phyloP scores from a whole-genome alignment of 2,329 filamentous ascomycete genomes.

The Plectosphaerella sp. region DNA sequence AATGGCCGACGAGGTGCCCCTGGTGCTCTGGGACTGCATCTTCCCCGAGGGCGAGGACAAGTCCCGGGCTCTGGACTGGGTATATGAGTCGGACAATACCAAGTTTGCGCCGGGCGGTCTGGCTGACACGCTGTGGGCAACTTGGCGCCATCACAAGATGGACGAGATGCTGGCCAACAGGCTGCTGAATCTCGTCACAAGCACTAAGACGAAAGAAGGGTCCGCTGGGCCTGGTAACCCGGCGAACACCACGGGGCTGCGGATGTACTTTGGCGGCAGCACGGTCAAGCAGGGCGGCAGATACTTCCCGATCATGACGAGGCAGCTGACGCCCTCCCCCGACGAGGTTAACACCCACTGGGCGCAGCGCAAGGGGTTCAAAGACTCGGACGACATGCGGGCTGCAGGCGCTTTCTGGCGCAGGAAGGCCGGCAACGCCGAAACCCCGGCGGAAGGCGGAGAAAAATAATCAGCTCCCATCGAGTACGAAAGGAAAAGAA shows the following conservation, averaged over 20 bases:
- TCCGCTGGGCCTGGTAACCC: too few species aligned
- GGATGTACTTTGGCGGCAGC: constrained; percentile 53
- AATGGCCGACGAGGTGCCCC: constrained; percentile 84
- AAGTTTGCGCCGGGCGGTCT: constrained; percentile 64
- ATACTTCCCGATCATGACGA: constrained; percentile 54
- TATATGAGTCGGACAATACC: constrained; percentile 68
- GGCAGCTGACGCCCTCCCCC: constrained; percentile 41
- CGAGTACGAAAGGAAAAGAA: neutral
- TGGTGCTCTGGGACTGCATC: constrained; percentile 94
- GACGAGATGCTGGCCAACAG: constrained; percentile 79
- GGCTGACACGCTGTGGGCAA: constrained; percentile 72
- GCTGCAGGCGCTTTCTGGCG: constrained; percentile 6
- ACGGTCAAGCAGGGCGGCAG: constrained; percentile 41
- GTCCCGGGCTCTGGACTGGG: constrained; percentile 59
- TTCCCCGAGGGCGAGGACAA: constrained; percentile 52
- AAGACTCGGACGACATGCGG: constrained; percentile 44
- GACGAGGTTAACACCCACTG: constrained; percentile 57
- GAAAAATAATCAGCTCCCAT: constrained; percentile 2
- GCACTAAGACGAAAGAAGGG: neutral
- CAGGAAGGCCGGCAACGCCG: neutral
- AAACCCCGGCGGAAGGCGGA: neutral
- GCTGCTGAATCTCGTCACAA: constrained; percentile 58
- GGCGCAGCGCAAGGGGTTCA: constrained; percentile 57
- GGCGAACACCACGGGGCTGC: too few species aligned
- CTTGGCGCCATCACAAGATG: constrained; percentile 82